These are phyloP conservation scores for Fusarium buharicum DNA, from an alignment of 2,329 filamentous ascomycete species.

Conservation along the genomic window DNA sequence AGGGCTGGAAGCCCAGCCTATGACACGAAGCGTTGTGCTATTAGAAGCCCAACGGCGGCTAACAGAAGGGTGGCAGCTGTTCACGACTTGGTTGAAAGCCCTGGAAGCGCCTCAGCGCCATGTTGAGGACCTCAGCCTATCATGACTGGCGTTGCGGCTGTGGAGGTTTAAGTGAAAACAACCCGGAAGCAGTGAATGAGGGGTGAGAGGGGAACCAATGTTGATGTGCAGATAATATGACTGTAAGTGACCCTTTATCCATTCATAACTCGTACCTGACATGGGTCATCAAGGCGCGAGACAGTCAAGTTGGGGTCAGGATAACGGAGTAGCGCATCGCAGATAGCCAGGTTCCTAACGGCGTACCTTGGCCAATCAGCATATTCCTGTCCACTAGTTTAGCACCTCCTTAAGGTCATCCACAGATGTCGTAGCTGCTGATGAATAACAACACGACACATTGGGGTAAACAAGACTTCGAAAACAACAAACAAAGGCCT, in stretches of 20 bases:
- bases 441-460: conserved; percentile 4
- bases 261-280: not conserved
- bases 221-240: conserved; percentile 8
- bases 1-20: conserved; percentile 35
- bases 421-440: too few relatives aligned
- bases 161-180: conserved; percentile 13
- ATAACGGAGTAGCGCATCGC: conserved; percentile 23
- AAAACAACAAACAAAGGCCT: conserved; percentile 12
- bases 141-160: conserved; percentile 13
- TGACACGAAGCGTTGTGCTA: conserved; percentile 19
- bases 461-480: not conserved
- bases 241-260: conserved; percentile 7
- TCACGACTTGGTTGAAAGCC: conserved; percentile 8
- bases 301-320: conserved; percentile 25
- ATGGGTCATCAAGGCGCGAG: conserved; percentile 3
- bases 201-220: conserved; percentile 5
- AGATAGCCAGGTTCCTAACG: conserved; percentile 18
- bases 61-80: conserved; percentile 15
- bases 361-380: conserved; percentile 26
- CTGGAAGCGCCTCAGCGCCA: conserved; percentile 10
- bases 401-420: conserved; percentile 23
- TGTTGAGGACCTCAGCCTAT: conserved; percentile 24
- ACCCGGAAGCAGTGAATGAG: not conserved
- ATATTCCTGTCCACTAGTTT: conserved; percentile 20
- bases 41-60: conserved; percentile 20